phyloP scores from a whole-genome alignment of 2,329 filamentous ascomycete genomes.

The Diaporthe citrichinensis region DNA sequence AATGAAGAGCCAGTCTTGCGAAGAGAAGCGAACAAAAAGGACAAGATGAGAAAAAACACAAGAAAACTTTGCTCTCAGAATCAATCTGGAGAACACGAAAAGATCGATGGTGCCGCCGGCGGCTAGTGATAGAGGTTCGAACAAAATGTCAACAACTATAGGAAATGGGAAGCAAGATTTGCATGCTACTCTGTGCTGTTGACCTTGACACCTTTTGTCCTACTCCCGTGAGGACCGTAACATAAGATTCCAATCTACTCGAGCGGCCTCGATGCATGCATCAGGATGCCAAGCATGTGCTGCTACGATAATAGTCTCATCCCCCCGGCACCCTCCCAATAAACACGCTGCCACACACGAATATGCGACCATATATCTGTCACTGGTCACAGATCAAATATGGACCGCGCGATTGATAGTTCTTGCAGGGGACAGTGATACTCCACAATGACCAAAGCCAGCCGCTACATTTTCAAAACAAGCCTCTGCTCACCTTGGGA shows the following conservation, averaged over 20 bases:
- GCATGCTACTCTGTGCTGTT: background rate
- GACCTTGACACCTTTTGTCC: background rate
- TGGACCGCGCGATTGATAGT: background rate
- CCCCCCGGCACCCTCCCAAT: conserved; percentile 1
- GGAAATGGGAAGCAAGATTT: background rate
- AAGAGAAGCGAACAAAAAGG: background rate
- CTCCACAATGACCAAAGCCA: background rate
- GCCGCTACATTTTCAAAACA: conserved; percentile 1
- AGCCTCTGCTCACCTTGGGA: conserved; percentile 2
- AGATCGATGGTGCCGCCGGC: background rate
- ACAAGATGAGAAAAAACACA: too few species aligned
- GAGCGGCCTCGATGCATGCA: background rate
- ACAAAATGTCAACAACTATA: too few species aligned
- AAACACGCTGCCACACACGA: background rate
- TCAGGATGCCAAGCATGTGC: conserved; percentile 1
- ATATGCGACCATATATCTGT: conserved; percentile 3
- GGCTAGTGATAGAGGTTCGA: background rate
- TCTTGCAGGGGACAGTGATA: background rate
- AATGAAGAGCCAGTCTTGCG: background rate
- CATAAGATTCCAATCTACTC: background rate
- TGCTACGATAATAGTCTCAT: conserved; percentile 20
- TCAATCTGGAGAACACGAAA: background rate
- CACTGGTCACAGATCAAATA: conserved; percentile 22
- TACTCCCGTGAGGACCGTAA: background rate
- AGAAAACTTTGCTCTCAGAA: background rate